Conservation (phyloP, 345 rosid genomes). For the Populus simonii region DNA sequence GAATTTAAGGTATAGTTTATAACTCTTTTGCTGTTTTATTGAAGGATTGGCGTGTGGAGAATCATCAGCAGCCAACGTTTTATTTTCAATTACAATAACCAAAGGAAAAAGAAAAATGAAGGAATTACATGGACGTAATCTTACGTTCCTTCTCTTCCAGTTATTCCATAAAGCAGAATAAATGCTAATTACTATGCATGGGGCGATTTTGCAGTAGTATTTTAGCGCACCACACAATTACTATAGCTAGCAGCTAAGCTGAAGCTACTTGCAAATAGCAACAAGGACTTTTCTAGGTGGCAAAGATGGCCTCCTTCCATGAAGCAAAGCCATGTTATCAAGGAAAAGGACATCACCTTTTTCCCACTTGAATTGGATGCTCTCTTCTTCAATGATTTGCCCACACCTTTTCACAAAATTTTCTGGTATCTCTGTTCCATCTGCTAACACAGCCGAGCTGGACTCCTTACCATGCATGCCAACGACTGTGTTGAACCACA, state of each 20-base stretch:
- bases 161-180: too few relatives aligned
- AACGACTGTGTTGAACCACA: constrained; percentile 67
- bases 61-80: too few relatives aligned
- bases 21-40: too few relatives aligned
- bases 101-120: too few relatives aligned
- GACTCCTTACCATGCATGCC: constrained; percentile 61
- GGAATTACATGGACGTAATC: too few relatives aligned
- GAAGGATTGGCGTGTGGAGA: too few relatives aligned
- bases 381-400: constrained; percentile 68
- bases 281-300: constrained; percentile 59
- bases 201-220: too few relatives aligned
- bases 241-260: not conserved
- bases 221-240: not conserved
- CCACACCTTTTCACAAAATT: constrained; percentile 49
- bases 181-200: too few relatives aligned
- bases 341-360: constrained; percentile 63
- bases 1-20: too few relatives aligned
- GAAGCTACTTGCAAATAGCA: constrained; percentile 52
- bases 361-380: constrained; percentile 70
- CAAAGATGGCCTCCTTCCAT: constrained; percentile 61
- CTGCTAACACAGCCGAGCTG: constrained; percentile 58
- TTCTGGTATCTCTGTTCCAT: constrained; percentile 52
- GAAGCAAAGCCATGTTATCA: constrained; percentile 61
- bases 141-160: too few relatives aligned
- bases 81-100: too few relatives aligned